Base-by-base conservation (phyloP, 805 yeast species). In the Wickerhamiella shivajii region DNA sequence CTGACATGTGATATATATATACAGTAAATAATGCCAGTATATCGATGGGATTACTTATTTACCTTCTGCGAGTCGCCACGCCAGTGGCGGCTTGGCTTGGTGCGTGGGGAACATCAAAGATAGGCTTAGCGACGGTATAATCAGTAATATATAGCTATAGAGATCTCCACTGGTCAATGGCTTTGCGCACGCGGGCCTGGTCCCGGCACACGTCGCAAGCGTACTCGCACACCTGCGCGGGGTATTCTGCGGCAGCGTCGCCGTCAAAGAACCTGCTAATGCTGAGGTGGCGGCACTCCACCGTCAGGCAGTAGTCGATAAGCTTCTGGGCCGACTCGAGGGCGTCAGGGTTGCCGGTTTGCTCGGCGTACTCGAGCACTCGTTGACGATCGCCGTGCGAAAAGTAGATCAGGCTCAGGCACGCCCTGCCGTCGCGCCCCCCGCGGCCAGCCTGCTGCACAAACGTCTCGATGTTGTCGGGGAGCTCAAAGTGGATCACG, bases 361-460 rank as follows among this genome's bases (percentile, higher is more conserved):
- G 38, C 63, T 66, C 47, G 80, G 95, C 43, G 73, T 63, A 40
- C 72, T 74, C 27, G 80, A 79, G 71, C 77, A 66, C n/a, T 71
- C 63, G 51, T 75, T 84, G 27, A 80, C 94, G 43, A 67, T 70
- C 57, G 74, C 75, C 4, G 74, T 66, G 52, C 2, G 47, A 37
- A 22, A 77, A 90, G 47, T 70, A 87, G 66, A 87, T 67, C 12
- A 83, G 69, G 57, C 97, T 85, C 37, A 77, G 77, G 1, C 93
- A 77, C 25, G 66, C 71, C 6, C 69, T 59, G 0, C 97, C 95
- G 59, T 90, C 98, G 60, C 98, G 70, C 2, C 98, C 98, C 3
- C 96, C 97, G 56, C 98, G 71, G 7, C 98, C 98, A 1, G 97
- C 84, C 52, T 90, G 98, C 56, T 90, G 98, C 47, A 85, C 87